Conservation (phyloP, 75 land plant species). For the Sequoia sempervirens region DNA sequence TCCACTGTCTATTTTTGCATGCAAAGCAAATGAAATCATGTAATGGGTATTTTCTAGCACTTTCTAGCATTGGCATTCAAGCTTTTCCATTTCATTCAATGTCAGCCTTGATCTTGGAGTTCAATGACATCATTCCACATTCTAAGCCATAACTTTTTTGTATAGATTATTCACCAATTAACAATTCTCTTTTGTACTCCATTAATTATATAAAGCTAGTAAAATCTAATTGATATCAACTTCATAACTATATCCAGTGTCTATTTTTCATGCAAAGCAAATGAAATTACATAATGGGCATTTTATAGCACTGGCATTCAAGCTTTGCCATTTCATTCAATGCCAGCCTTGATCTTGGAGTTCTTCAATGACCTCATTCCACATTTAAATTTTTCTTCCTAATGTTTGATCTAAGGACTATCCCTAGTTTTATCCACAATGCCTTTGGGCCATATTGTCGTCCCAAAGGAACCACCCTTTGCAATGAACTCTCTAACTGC, state of each 20-base stretch:
- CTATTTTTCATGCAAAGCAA: neutral
- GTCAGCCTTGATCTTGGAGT: constrained; percentile 67
- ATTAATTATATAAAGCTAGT: too few species aligned
- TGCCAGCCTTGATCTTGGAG: constrained; percentile 67
- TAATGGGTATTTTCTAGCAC: neutral
- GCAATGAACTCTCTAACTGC: constrained; percentile 70
- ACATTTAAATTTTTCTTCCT: constrained; percentile 62
- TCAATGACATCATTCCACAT: constrained; percentile 71
- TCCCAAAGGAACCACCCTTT: constrained; percentile 62
- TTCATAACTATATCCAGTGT: too few species aligned
- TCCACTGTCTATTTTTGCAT: too few species aligned
- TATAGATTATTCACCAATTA: too few species aligned
- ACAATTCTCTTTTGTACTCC: too few species aligned
- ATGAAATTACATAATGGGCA: neutral
- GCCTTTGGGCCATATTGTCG: constrained; percentile 63
- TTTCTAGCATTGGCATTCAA: neutral
- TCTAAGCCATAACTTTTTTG: too few species aligned
- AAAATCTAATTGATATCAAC: too few species aligned
- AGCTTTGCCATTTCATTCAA: constrained; percentile 23
- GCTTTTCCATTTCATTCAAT: constrained; percentile 22
- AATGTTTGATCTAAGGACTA: constrained; percentile 37
- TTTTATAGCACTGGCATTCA: neutral
- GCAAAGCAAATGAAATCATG: neutral
- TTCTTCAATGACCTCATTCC: constrained; percentile 65
- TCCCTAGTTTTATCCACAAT: constrained; percentile 28